A percentile compares a stretch with the other conserved stretches of the same genome.
Conservation (phyloP, 345 rosid species). For the Odontarrhena argentea region DNA sequence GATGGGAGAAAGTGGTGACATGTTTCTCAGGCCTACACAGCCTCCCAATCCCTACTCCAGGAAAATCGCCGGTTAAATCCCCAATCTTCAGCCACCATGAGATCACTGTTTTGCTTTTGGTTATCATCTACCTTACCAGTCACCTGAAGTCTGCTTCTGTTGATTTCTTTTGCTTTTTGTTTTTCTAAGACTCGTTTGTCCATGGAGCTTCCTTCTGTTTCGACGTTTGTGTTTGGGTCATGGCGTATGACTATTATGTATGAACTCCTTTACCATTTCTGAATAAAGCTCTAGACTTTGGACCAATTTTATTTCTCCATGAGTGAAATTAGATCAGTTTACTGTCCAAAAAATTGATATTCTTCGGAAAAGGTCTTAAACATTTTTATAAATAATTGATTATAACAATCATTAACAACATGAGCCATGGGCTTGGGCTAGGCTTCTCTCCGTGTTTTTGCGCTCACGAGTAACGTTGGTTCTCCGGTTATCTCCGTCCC, state of each 20-base stretch:
- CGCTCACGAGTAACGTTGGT: too few species aligned
- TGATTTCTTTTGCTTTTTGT: conserved; percentile 6
- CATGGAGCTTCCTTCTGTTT: neutral
- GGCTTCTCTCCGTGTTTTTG: too few species aligned
- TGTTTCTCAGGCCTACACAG: conserved; percentile 54
- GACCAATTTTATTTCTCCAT: neutral
- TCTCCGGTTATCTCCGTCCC: too few species aligned
- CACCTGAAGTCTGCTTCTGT: neutral
- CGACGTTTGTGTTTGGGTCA: neutral
- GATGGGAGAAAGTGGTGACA: conserved; percentile 52
- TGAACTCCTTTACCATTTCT: neutral
- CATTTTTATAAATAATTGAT: too few species aligned
- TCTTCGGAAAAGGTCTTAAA: too few species aligned
- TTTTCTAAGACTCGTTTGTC: neutral
- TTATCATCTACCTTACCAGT: conserved; percentile 12
- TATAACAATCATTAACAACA: too few species aligned
- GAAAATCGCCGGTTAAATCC: conserved; percentile 55
- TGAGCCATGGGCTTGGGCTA: too few species aligned
- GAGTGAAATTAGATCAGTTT: too few species aligned
- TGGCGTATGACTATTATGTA: conserved; percentile 4
- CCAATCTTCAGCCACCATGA: neutral
- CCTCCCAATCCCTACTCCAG: conserved; percentile 48
- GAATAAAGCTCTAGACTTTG: conserved; percentile 9
- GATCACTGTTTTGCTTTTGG: neutral
- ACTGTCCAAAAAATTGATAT: too few species aligned